phyloP scores from a whole-genome alignment of 1,284 basidiomycete species.

The Fomitiporia mediterranea region DNA sequence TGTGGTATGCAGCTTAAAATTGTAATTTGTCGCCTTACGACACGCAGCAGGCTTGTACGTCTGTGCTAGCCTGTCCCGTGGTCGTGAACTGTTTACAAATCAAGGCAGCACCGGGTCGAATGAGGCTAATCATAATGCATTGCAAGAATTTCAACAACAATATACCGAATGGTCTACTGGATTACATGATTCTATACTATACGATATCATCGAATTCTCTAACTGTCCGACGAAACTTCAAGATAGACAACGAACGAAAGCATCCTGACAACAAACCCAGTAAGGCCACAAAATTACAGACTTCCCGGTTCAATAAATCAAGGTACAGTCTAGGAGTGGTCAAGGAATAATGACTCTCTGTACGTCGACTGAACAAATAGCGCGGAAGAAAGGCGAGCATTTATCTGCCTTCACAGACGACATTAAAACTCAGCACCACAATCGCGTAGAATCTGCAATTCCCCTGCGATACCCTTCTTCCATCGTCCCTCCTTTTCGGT shows the following conservation, averaged over 20 bases:
- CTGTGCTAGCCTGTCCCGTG: conserved; percentile 60
- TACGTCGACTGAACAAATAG: too few species aligned
- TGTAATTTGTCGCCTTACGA: conserved; percentile 68
- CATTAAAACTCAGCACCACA: neutral
- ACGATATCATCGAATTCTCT: neutral
- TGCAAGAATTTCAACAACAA: too few species aligned
- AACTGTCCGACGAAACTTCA: neutral
- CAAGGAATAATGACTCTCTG: too few species aligned
- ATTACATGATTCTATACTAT: too few species aligned
- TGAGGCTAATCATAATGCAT: too few species aligned
- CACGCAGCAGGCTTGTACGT: conserved; percentile 61
- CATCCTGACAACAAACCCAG: neutral
- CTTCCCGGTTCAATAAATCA: neutral
- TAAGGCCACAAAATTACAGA: neutral
- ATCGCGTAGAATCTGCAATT: neutral
- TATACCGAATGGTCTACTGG: too few species aligned
- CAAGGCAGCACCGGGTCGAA: too few species aligned
- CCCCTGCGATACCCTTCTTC: neutral
- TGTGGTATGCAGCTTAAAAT: conserved; percentile 29
- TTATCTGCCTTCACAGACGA: too few species aligned
- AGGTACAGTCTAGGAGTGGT: too few species aligned
- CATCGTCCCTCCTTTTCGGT: neutral
- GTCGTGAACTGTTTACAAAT: conserved; percentile 42
- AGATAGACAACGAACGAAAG: neutral
- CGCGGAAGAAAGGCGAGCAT: too few species aligned